These are phyloP conservation scores for Chlamydomonas sp. DNA, from an alignment of 139 green algal genomes.

Conservation along the genomic window DNA sequence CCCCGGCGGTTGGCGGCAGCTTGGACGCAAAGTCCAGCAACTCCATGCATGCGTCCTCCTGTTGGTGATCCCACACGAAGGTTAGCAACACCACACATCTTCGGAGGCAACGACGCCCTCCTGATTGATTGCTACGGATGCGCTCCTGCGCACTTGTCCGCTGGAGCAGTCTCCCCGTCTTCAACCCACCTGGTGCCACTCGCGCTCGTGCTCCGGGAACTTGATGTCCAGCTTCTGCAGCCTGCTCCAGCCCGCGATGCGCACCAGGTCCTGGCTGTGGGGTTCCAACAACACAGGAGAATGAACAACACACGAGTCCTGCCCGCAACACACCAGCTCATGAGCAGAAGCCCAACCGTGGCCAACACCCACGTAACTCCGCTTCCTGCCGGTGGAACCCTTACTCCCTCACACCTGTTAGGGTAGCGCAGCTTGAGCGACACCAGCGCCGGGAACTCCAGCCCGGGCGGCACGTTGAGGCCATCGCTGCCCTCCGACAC, in stretches of 20 bases:
- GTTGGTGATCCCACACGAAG: background rate
- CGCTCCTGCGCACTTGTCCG: too few species aligned
- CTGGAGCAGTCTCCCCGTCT: too few species aligned
- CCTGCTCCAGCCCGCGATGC: conserved; percentile 29
- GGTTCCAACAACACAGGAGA: too few species aligned
- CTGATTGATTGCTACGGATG: too few species aligned
- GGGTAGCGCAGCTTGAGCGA: conserved; percentile 41
- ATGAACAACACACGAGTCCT: too few species aligned
- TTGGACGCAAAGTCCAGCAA: conserved; percentile 19
- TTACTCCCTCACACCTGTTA: conserved; percentile 12
- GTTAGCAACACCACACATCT: too few species aligned
- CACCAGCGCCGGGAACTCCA: conserved; percentile 15
- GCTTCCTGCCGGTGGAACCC: too few species aligned
- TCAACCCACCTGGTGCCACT: conserved; percentile 36
- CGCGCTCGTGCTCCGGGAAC: conserved; percentile 38
- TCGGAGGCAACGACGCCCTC: too few species aligned
- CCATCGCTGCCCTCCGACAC: conserved; percentile 32
- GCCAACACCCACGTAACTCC: too few species aligned
- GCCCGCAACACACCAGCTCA: too few species aligned
- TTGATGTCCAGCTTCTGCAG: conserved; percentile 39
- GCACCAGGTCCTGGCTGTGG: conserved; percentile 35
- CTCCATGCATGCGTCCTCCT: conserved; percentile 31
- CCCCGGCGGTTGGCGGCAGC: conserved; percentile 12
- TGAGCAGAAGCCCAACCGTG: too few species aligned
- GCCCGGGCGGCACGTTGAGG: conserved; percentile 29